Evolutionary conservation across 1,284 basidiomycete species (phyloP), one percentile per base, ranked within the genome.

Genomic region (Ceratobasidium sp.): DNA sequence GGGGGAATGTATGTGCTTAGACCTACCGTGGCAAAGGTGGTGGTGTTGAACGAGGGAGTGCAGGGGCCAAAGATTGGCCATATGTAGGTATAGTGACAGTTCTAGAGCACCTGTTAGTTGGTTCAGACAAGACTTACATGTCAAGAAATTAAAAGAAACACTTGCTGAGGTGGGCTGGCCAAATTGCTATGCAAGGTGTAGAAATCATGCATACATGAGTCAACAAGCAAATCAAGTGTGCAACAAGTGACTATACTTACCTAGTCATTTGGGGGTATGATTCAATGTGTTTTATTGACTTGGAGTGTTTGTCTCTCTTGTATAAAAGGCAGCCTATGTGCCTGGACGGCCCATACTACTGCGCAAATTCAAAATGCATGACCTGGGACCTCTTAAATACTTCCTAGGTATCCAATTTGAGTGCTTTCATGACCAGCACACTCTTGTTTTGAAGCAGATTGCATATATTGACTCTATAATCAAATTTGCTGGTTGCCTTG

Each of bases 391-490:
- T 11, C 43, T 76, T 0, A 34, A 52, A 1, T 40, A 51, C 19
- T 70, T 76, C 32, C 66, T 78, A 4, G 75, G 66, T 17, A 76
- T 78, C 40, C 66, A 68, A 1, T 68, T 70, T 25, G 19, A 17
- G 40, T 56, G 68, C 1, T 5, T 59, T 17, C 40, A 40, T 0
- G 9, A 11, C 9, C 8, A 17, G 4, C 34, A 43, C 1, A 29
- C 40, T 2, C 52, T 70, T 7, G 34, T 56, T 2, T 25, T 70
- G 19, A 57, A 40, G 9, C 71, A 74, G 32, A 34, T 32, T 13
- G 59, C 71, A 62, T 65, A 64, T 13, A 40, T 52, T 32, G 59
- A 74, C 59, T 29, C n/a, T 4, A 74, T 74, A 9, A 25, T 74
- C 9, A 51, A 65, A 15, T 34, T 37, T 2, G 46, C 49, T 29